Base-by-base conservation (phyloP, 257 asterid genomes). In the Rhazya stricta region DNA sequence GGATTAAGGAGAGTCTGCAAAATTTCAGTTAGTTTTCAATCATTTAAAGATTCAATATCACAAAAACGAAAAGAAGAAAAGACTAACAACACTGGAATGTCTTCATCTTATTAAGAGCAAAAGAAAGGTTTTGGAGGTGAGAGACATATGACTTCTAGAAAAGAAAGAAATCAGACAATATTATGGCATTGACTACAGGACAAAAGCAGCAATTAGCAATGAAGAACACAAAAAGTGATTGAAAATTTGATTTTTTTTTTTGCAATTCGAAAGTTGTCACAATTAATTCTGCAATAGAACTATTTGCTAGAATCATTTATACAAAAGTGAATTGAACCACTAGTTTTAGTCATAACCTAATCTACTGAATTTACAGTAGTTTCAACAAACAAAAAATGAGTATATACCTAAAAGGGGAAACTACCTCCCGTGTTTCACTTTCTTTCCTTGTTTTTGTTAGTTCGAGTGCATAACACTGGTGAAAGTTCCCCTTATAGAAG, bases 1-100 rank as follows among this genome's bases (percentile, higher is more conserved):
- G 99, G 98, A 81, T 92, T 95, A 76, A 91, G 94, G 84, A 95
- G 96, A 72, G 89, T 88, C 99, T 95, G 98, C 83, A 82, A 80
- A 81, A 50, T 43, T 39, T 71, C 37, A 74, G 43, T 48, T 32
- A 77, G 41, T 67, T 30, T 34, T 79, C 67, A 78, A 67, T 72
- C 15, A 50, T 53, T 69, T 34, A 73, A 70, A 53, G 10, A 48
- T 18, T 41, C 37, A 27, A 32, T 13, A 50, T 66, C 42, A 39
- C 53, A 74, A 72, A 70, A 18, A 46, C 54, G 77, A 58, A 42
- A 77, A 74, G 43, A 43, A 41, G 50, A 41, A 27, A 37, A 13
- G 12, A 23, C 23, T 30, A 71, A 30, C 7, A 34, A 9, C 2
- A n/a, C 3, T 0, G 5, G 4, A 50, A 48, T 6, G 3, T 21